phyloP scores from a whole-genome alignment of 192 early-diverging fungal species.

The Coemansia sp. region DNA sequence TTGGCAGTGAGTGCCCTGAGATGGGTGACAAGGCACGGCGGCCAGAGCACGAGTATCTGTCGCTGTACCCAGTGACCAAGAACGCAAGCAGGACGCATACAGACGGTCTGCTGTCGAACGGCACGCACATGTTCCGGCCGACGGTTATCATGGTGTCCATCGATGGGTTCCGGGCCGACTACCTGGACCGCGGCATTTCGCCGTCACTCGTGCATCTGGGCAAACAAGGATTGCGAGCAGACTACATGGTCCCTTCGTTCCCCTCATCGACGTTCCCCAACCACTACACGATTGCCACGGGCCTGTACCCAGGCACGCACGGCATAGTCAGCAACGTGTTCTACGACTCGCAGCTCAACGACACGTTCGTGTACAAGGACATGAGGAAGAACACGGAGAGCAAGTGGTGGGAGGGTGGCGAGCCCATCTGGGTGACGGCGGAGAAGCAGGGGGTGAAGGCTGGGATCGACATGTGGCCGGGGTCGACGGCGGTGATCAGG shows the following conservation, averaged over 20 bases:
- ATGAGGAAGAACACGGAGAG: slow-evolving; percentile 57
- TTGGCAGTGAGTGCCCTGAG: slow-evolving; percentile 16
- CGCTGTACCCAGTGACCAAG: slow-evolving; percentile 14
- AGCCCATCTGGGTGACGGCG: slow-evolving; percentile 91
- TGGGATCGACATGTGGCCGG: slow-evolving; percentile 88
- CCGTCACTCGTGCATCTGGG: slow-evolving; percentile 53
- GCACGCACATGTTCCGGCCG: slow-evolving; percentile 62
- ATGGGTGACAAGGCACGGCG: neutral
- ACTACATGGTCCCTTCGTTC: slow-evolving; percentile 52
- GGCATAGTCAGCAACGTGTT: slow-evolving; percentile 89
- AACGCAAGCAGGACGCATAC: neutral
- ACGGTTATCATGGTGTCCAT: slow-evolving; percentile 81
- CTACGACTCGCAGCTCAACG: slow-evolving; percentile 67
- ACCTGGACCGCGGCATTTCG: slow-evolving; percentile 70
- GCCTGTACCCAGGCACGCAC: slow-evolving; percentile 89
- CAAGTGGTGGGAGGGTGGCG: slow-evolving; percentile 83
- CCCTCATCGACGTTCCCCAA: slow-evolving; percentile 85
- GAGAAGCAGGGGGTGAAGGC: slow-evolving; percentile 65
- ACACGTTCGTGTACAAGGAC: slow-evolving; percentile 77
- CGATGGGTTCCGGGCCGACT: slow-evolving; percentile 86
- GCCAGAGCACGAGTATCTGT: slow-evolving; percentile 17
- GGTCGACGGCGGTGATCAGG: slow-evolving; percentile 61
- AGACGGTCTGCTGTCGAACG: slow-evolving; percentile 50
- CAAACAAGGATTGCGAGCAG: slow-evolving; percentile 39
- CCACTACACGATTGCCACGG: slow-evolving; percentile 88